Base-by-base conservation (phyloP, 2,329 filamentous ascomycete species). In the Aspergillus sp. region DNA sequence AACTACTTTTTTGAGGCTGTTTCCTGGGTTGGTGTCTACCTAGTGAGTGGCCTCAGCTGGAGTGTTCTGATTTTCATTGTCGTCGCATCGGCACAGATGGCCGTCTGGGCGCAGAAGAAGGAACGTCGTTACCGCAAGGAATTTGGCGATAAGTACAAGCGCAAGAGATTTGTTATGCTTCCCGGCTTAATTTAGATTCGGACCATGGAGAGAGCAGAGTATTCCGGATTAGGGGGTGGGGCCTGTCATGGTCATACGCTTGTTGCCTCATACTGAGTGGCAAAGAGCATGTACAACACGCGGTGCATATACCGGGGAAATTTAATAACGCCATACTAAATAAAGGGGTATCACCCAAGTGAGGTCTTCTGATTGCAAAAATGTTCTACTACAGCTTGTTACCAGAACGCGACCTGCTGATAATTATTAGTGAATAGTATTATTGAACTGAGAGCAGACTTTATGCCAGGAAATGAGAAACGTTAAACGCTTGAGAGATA, bases 1-100 rank as follows among this genome's bases (percentile, higher is more conserved):
- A 99, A 99, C 80, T 99, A 99, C 80, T 85, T 96, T 80, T 98
- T 96, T 66, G 95, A 99, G 73, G 82, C 90, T 6, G 74, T 96
- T 38, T 86, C 93, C 0, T 99, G 95, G 95, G 66, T 90, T 30
- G 93, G 92, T 24, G 82, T 98, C 55, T 88, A 89, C 65, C 72
- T 96, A 43, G 84, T 93, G 53, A 92, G 87, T 66, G 88, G 90
- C 68, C 61, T 79, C 58, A 93, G 88, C 77, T 89, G 89, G 80
- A 84, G 87, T 50, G 90, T 95, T 0, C 79, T 86, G 15, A 65
- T 96, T 18, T 98, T 98, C 76, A 86, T 90, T 59, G 72, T 81
- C 22, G 81, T 91, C 51, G 91, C 91, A 34, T 83, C 82, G 15
- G 82, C 78, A 22, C 91, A 93, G 76, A 98, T 99, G 95, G 85